A percentile compares a stretch with the other conserved stretches of the same genome.
phyloP scores from a whole-genome alignment of 2,329 filamentous ascomycete genomes.

The Colletotrichum agaves region DNA sequence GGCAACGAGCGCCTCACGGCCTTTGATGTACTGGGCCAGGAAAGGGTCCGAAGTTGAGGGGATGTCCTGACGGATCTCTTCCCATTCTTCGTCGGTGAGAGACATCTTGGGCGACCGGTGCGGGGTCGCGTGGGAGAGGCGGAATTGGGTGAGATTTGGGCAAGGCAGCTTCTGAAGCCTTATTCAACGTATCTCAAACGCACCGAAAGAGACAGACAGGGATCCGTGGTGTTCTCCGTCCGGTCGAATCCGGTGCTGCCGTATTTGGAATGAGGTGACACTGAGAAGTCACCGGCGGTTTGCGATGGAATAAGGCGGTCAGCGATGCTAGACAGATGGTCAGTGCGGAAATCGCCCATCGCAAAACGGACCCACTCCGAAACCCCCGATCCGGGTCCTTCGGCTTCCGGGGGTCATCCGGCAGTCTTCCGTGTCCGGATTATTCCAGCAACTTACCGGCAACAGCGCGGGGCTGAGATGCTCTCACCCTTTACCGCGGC shows the following conservation, averaged over 20 bases:
- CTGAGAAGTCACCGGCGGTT: slow-evolving; percentile 7
- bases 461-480: no score
- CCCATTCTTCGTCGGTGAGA: slow-evolving; percentile 68
- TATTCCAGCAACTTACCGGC: neutral
- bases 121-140: neutral
- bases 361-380: neutral
- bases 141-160: neutral
- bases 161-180: neutral
- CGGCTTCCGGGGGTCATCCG: neutral
- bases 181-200: slow-evolving; percentile 1
- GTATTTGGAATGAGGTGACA: neutral
- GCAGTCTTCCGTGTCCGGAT: neutral
- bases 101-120: slow-evolving; percentile 44
- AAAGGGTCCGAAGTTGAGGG: slow-evolving; percentile 75
- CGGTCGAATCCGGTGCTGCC: slow-evolving; percentile 14
- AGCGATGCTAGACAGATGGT: slow-evolving; percentile 5
- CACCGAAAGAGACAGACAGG: slow-evolving; percentile 11
- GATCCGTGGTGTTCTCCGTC: slow-evolving; percentile 14
- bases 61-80: slow-evolving; percentile 65
- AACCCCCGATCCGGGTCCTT: neutral
- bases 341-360: slow-evolving; percentile 3
- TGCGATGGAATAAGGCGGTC: slow-evolving; percentile 32
- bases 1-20: slow-evolving; percentile 78
- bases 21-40: slow-evolving; percentile 82
- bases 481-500: no score